Evolutionary conservation across 208 protist species (phyloP).

Genomic region (Polymyxa betae): DNA sequence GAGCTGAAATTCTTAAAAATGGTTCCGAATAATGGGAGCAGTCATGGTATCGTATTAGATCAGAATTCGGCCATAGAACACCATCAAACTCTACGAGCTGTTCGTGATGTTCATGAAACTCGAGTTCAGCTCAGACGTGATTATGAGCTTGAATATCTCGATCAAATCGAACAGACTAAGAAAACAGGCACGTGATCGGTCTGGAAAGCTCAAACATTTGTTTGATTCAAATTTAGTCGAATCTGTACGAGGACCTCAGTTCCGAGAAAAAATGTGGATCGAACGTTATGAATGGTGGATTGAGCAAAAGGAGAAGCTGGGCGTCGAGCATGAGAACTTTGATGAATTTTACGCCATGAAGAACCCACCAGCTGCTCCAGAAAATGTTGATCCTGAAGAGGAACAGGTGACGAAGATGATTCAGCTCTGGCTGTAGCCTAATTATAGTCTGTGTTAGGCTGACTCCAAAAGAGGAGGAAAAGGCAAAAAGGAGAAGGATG

Average conservation of each 20-base stretch:
- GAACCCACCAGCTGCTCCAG: slow-evolving; percentile 1
- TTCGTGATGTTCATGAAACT: neutral
- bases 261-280: slow-evolving; percentile 52
- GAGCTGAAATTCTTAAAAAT: slow-evolving; percentile 44
- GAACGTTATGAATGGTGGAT: slow-evolving; percentile 52
- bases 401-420: too few relatives aligned
- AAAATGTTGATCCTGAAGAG: neutral
- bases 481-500: slow-evolving; percentile 19
- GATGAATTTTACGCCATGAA: slow-evolving; percentile 47
- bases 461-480: too few relatives aligned
- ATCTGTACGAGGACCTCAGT: neutral
- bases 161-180: slow-evolving; percentile 14
- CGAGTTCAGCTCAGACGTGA: neutral
- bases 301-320: neutral
- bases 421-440: too few relatives aligned
- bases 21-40: neutral
- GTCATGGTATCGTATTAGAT: neutral
- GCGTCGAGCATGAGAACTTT: slow-evolving; percentile 53
- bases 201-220: too few relatives aligned
- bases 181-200: neutral
- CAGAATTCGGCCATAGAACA: neutral
- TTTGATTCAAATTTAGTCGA: too few relatives aligned
- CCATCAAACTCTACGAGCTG: neutral
- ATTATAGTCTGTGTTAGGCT: too few relatives aligned
- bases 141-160: slow-evolving; percentile 13